Conservation (phyloP, 1,284 basidiomycete species). For the Moesziomyces parantarcticus region DNA sequence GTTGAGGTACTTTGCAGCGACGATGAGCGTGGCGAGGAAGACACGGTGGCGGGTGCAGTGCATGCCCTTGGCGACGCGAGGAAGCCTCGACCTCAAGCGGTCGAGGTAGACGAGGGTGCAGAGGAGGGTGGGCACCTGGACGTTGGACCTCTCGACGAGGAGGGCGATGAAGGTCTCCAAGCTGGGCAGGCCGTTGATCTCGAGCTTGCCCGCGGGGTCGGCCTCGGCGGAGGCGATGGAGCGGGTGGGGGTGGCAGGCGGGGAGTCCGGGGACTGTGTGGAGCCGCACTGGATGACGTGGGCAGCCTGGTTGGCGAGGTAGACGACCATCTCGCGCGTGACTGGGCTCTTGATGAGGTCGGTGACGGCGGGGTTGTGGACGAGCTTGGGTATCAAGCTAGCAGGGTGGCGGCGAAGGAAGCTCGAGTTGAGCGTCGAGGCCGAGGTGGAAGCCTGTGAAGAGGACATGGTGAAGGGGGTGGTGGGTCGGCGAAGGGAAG, state of each 20-base stretch:
- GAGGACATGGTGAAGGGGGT: slow-evolving; percentile 33
- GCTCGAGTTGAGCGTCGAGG: slow-evolving; percentile 46
- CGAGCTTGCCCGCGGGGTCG: slow-evolving; percentile 68
- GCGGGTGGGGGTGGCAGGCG: slow-evolving; percentile 59
- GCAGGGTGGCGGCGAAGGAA: slow-evolving; percentile 64
- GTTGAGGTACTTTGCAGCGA: slow-evolving; percentile 96
- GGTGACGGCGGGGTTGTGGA: slow-evolving; percentile 65
- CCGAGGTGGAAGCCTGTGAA: slow-evolving; percentile 43
- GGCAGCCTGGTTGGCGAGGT: slow-evolving; percentile 65
- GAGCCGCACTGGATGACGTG: slow-evolving; percentile 66
- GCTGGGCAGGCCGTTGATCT: slow-evolving; percentile 73
- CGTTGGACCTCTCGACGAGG: slow-evolving; percentile 85
- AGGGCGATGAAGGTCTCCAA: slow-evolving; percentile 88
- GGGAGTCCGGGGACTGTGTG: slow-evolving; percentile 50
- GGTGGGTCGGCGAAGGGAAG: slow-evolving; percentile 12
- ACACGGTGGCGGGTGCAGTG: slow-evolving; percentile 92
- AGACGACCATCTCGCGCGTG: slow-evolving; percentile 66
- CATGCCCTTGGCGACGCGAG: slow-evolving; percentile 86
- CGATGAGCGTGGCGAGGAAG: slow-evolving; percentile 93
- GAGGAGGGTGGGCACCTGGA: slow-evolving; percentile 90
- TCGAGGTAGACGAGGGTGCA: slow-evolving; percentile 94
- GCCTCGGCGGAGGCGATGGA: slow-evolving; percentile 56
- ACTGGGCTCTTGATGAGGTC: slow-evolving; percentile 66
- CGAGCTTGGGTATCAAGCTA: slow-evolving; percentile 63
- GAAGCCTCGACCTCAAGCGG: slow-evolving; percentile 82